Base-by-base conservation (phyloP, 225 moss, liverwort and hornwort species). In the Sphagnum tenellum region DNA sequence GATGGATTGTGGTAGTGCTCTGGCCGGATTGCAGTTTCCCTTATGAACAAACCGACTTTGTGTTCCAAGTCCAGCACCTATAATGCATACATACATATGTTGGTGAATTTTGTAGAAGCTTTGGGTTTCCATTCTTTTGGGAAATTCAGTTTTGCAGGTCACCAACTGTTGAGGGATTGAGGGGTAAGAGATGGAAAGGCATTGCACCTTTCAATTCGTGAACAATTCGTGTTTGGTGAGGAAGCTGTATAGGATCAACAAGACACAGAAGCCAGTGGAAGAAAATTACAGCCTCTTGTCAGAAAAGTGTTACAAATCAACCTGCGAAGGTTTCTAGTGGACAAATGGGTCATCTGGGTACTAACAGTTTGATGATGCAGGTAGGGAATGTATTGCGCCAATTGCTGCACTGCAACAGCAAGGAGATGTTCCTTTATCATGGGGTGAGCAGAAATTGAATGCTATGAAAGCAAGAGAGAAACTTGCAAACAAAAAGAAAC, bases 351-450 rank as follows among this genome's bases (percentile, higher is more conserved):
- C 3, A n/a, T 62, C 53, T 49, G 62, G 61, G 44, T 64, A 60
- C 29, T 7, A 2, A 13, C 12, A 58, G 8, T 44, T 58, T 13
- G 44, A 58, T 29, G 5, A 12, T 73, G 71, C 80, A 84, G 84
- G 75, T 64, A 75, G 57, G 63, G 66, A 49, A 54, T 80, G 68
- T 66, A 54, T 80, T 29, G 29, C 29, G 5, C 71, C 62, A 64
- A 80, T 75, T 70, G 71, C 80, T 63, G 72, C 70, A 9, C 7
- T 77, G 13, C 77, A 80, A 11, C 60, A 71, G 71, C 60, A 80
- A 66, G 84, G 72, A 49, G 80, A 80, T 57, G 64, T 75, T 46
- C 67, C 84, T n/a, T 47, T 77, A n/a, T 71, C 80, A 2, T 70
- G 71, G 60, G 80, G 77, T 64, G 72, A 72, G 57, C 72, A 77